phyloP scores from a whole-genome alignment of 345 rosid species.

The Syzygium oleosum region DNA sequence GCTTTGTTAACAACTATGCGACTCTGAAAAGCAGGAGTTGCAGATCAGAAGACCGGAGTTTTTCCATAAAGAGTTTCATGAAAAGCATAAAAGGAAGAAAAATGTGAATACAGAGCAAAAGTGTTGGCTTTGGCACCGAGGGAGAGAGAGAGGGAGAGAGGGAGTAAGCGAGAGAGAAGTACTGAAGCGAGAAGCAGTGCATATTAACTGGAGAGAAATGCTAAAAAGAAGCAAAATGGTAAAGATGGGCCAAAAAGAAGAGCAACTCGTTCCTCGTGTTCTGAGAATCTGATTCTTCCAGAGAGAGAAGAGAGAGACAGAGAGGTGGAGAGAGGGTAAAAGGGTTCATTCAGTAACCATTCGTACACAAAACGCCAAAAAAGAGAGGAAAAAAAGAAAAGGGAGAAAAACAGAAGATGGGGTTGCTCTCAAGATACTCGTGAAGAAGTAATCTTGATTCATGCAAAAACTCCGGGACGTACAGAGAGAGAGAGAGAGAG shows the following conservation, averaged over 20 bases:
- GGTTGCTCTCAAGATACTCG: not conserved
- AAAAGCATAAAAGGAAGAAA: not conserved
- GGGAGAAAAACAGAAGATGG: not conserved
- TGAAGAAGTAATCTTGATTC: not conserved
- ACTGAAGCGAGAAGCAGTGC: not conserved
- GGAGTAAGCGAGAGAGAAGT: not conserved
- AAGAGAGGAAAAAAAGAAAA: not conserved
- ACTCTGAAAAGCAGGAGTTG: not conserved
- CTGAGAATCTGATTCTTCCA: constrained; percentile 82
- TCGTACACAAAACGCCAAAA: not conserved
- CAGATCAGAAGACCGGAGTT: not conserved
- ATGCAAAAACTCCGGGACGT: not conserved
- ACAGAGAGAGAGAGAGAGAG: not conserved
- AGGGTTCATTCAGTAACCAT: not conserved
- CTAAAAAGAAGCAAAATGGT: constrained; percentile 9
- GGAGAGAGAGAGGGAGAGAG: constrained; percentile 1
- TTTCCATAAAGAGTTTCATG: not conserved
- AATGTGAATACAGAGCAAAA: not conserved
- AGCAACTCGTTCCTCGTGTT: constrained; percentile 57
- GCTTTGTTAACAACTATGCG: not conserved
- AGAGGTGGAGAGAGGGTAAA: not conserved
- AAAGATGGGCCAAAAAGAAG: constrained; percentile 4
- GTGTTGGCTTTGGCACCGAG: not conserved
- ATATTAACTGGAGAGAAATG: not conserved
- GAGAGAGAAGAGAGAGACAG: not conserved